Conservation (phyloP, 805 yeast species). For the Pichia paraexigua region DNA sequence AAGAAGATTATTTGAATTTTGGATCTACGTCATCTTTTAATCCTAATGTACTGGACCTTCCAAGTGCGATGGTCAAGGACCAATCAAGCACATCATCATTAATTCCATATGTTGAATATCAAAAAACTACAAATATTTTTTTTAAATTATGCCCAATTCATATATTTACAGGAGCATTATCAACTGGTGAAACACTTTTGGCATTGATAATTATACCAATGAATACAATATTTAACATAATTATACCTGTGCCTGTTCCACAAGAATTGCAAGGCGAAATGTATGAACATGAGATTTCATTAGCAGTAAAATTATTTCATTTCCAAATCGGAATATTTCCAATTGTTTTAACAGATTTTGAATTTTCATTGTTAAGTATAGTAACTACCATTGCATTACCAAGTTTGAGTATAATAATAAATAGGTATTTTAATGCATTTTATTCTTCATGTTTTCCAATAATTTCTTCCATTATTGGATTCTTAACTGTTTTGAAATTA, state of each 20-base stretch:
- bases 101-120: conserved; percentile 8
- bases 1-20: neutral
- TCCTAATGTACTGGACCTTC: neutral
- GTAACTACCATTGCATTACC: neutral
- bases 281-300: conserved; percentile 15
- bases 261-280: conserved; percentile 10
- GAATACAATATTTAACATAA: conserved; percentile 17
- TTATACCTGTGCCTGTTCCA: conserved; percentile 24
- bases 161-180: conserved; percentile 4
- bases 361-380: neutral
- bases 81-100: neutral
- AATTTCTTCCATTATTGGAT: conserved; percentile 24
- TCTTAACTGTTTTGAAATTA: conserved; percentile 21
- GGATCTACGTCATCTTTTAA: neutral
- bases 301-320: conserved; percentile 20
- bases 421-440: neutral
- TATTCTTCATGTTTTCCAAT: conserved; percentile 16
- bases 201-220: conserved; percentile 22
- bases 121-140: conserved; percentile 5
- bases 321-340: conserved; percentile 21
- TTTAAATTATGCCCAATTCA: conserved; percentile 10
- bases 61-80: neutral
- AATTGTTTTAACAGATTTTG: conserved; percentile 8
- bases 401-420: neutral
- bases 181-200: conserved; percentile 19